Conservation (phyloP, 441 rosid species). For the Omphalea diandra region DNA sequence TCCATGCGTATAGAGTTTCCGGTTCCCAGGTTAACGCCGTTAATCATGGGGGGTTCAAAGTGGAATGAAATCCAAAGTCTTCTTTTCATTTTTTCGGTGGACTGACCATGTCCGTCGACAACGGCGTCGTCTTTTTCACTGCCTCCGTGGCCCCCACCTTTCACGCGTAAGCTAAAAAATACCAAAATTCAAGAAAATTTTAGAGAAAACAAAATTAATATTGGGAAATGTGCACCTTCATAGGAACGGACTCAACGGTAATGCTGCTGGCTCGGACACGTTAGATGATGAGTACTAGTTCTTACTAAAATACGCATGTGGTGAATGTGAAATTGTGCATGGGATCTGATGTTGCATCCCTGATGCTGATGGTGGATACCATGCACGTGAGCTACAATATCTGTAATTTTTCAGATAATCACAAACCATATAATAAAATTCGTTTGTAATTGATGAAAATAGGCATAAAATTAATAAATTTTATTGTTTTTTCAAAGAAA, state of each 20-base stretch:
- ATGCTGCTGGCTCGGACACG: conserved; percentile 15
- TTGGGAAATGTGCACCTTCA: conserved; percentile 26
- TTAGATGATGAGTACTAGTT: not conserved
- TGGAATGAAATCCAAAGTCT: not conserved
- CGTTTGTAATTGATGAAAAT: no score
- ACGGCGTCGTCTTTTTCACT: conserved; percentile 23
- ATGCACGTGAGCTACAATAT: conserved; percentile 28
- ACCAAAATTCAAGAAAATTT: not conserved
- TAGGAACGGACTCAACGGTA: conserved; percentile 30
- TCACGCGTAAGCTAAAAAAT: conserved; percentile 5
- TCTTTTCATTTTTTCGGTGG: conserved; percentile 6
- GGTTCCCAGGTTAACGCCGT: no score
- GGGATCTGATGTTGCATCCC: no score
- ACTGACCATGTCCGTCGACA: conserved; percentile 18
- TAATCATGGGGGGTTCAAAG: conserved; percentile 17
- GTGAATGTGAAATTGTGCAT: conserved; percentile 19
- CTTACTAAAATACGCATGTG: not conserved
- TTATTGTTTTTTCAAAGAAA: no score
- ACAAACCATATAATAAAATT: no score
- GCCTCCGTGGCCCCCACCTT: conserved; percentile 7
- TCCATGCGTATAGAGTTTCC: not conserved
- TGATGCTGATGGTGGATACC: conserved; percentile 23
- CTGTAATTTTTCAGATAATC: no score
- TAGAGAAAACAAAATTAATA: no score
- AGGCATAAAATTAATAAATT: no score